These are phyloP conservation scores for Babesia divergens DNA, from an alignment of 169 alveolate genomes.

Conservation along the genomic window DNA sequence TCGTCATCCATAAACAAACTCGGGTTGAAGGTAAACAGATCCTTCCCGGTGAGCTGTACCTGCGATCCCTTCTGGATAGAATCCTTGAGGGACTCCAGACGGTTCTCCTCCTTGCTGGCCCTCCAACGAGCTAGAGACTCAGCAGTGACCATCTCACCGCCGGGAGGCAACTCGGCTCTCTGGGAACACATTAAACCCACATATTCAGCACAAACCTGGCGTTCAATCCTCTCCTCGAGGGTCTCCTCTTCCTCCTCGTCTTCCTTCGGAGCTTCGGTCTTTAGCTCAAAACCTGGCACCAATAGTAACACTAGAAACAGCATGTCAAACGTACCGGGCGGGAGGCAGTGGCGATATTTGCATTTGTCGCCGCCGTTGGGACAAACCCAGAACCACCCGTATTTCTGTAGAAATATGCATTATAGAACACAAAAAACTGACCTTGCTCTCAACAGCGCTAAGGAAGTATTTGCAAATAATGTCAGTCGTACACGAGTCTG, in stretches of 20 bases:
- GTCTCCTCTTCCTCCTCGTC: conserved; percentile 68
- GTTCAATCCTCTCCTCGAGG: conserved; percentile 60
- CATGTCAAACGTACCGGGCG: conserved; percentile 92
- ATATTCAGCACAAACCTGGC: conserved; percentile 34
- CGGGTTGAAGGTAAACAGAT: conserved; percentile 64
- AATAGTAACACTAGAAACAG: neutral
- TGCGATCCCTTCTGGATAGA: conserved; percentile 45
- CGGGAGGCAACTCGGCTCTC: conserved; percentile 64
- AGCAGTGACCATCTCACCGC: conserved; percentile 65
- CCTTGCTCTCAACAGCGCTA: conserved; percentile 93
- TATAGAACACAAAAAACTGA: conserved; percentile 16
- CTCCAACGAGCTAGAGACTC: conserved; percentile 60
- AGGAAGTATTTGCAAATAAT: conserved; percentile 93
- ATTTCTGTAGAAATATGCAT: conserved; percentile 64
- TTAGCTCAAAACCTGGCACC: conserved; percentile 42
- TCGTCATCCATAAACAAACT: conserved; percentile 69
- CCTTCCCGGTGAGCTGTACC: conserved; percentile 62
- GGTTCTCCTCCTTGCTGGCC: conserved; percentile 41
- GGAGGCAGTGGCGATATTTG: conserved; percentile 95
- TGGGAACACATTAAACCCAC: neutral
- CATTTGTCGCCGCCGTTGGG: conserved; percentile 98
- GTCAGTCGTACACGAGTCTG: conserved; percentile 80
- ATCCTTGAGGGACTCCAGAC: conserved; percentile 57
- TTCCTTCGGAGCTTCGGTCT: conserved; percentile 57
- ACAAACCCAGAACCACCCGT: conserved; percentile 99